A percentile compares a stretch with the other conserved stretches of the same genome.
phyloP scores from a whole-genome alignment of 345 rosid genomes.

The Eucalyptus cladocalyx region DNA sequence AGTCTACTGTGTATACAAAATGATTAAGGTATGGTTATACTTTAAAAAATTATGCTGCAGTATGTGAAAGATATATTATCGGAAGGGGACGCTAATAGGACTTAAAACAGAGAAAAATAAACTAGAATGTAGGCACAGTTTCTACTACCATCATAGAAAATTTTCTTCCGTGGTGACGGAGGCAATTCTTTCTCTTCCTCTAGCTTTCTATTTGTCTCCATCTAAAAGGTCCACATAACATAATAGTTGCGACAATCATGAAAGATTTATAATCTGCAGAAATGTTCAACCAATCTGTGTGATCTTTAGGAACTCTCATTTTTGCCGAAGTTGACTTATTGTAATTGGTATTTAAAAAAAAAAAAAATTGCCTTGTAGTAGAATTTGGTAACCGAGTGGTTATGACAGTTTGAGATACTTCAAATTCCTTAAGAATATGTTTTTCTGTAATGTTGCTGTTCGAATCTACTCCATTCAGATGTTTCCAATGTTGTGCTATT shows the following conservation, averaged over 20 bases:
- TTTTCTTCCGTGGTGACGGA: not conserved
- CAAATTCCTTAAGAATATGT: not conserved
- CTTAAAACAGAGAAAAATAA: not conserved
- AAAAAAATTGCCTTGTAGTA: not conserved
- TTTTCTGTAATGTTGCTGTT: not conserved
- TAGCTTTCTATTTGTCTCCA: not conserved
- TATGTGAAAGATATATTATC: not conserved
- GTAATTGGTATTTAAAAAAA: not conserved
- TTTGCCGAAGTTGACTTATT: not conserved
- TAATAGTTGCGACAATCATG: not conserved
- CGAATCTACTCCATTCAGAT: not conserved
- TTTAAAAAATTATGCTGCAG: not conserved
- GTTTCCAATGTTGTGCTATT: not conserved
- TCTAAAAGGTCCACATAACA: not conserved
- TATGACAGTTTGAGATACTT: not conserved
- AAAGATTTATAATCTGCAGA: not conserved
- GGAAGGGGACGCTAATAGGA: not conserved
- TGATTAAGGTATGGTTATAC: conserved; percentile 65
- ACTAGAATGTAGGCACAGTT: not conserved
- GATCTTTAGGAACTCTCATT: not conserved
- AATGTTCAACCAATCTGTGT: not conserved
- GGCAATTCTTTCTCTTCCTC: not conserved
- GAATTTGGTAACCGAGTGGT: not conserved
- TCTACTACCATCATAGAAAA: not conserved
- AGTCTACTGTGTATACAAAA: conserved; percentile 88